Percentiles rank a stretch among this genome's conserved stretches.
Evolutionary conservation across 1,139 yeast species (phyloP).

Genomic region (Geotrichum restrictum): DNA sequence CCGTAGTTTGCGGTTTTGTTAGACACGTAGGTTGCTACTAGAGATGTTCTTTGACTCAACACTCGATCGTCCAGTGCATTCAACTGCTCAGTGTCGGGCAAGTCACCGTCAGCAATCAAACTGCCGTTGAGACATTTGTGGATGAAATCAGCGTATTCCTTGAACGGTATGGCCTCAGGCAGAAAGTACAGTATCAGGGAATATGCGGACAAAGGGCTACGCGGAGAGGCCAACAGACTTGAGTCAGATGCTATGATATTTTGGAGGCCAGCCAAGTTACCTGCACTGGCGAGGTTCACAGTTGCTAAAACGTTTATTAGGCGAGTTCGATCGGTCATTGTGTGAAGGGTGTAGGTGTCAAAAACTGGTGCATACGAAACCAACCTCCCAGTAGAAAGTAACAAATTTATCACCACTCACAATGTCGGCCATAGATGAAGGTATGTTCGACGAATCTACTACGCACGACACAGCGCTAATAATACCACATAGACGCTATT

Average conservation of each 20-base stretch:
- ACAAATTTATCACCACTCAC: conserved; percentile 5
- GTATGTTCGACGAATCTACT: not conserved
- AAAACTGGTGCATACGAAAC: not conserved
- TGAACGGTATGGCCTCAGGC: conserved; percentile 17
- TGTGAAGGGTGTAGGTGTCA: not conserved
- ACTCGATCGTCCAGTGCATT: conserved; percentile 20
- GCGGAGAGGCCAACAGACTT: conserved; percentile 12
- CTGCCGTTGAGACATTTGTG: conserved; percentile 11
- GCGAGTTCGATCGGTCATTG: conserved; percentile 2
- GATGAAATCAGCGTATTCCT: conserved; percentile 11
- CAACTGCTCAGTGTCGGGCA: not conserved
- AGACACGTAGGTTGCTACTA: conserved; percentile 21
- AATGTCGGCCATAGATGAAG: conserved; percentile 8
- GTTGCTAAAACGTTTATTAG: conserved; percentile 6
- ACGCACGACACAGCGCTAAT: not conserved
- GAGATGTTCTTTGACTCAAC: conserved; percentile 19
- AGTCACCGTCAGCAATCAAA: not conserved
- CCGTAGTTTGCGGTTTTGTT: conserved; percentile 20
- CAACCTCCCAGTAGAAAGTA: conserved; percentile 1
- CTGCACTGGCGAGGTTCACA: conserved; percentile 13
- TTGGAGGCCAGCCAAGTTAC: conserved; percentile 1
- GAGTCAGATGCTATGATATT: conserved; percentile 1
- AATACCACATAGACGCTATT: conserved; percentile 20
- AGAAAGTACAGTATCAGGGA: conserved; percentile 17
- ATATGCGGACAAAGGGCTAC: conserved; percentile 12